Percentiles rank a stretch among this genome's conserved stretches.
Evolutionary conservation across 352 stramenopile genomes (phyloP).

Genomic region (Globisporangium polare): DNA sequence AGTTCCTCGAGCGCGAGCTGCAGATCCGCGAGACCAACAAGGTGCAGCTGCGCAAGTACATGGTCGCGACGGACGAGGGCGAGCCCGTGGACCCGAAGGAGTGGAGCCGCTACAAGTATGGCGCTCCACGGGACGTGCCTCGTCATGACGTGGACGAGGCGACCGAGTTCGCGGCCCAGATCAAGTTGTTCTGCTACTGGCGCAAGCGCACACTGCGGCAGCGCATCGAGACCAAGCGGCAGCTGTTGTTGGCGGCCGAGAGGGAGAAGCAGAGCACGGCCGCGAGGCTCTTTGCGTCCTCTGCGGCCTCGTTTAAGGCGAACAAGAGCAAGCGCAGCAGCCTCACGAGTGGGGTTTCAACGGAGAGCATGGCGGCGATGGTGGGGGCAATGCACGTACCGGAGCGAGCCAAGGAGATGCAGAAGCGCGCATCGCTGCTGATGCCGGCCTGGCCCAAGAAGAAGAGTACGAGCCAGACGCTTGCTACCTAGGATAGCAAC

Average conservation of each 20-base stretch:
- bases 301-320: background rate
- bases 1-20: constrained; percentile 57
- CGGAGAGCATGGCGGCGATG: background rate
- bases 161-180: constrained; percentile 45
- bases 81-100: constrained; percentile 56
- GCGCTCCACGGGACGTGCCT: constrained; percentile 34
- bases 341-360: background rate
- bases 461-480: background rate
- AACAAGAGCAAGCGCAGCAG: background rate
- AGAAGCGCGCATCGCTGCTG: constrained; percentile 5
- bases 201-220: constrained; percentile 33
- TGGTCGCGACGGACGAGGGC: constrained; percentile 60
- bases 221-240: constrained; percentile 31
- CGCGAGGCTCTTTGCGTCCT: background rate
- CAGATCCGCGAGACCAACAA: constrained; percentile 55
- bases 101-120: constrained; percentile 57
- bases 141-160: constrained; percentile 42
- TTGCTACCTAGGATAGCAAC: background rate
- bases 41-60: constrained; percentile 59
- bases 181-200: constrained; percentile 56
- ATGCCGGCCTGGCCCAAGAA: background rate
- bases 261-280: constrained; percentile 8
- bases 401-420: background rate
- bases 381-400: background rate
- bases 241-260: constrained; percentile 31